Conservation (phyloP, 2,329 filamentous ascomycete genomes). For the Elsinoe necatrix region DNA sequence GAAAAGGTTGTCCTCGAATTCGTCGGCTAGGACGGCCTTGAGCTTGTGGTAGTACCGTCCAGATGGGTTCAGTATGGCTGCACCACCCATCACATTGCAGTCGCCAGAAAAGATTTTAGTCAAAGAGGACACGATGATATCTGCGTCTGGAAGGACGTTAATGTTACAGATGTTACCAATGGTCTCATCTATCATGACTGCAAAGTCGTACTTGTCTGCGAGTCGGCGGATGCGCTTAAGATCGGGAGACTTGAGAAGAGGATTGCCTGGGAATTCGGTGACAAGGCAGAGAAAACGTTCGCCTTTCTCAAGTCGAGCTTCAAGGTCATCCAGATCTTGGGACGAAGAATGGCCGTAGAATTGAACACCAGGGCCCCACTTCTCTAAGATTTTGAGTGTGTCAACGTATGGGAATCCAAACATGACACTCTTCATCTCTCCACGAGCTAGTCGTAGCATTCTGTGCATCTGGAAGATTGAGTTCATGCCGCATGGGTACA, state of each 20-base stretch:
- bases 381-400: conserved; percentile 87
- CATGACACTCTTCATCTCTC: conserved; percentile 66
- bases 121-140: conserved; percentile 87
- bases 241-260: conserved; percentile 76
- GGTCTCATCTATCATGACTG: conserved; percentile 88
- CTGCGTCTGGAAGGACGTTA: conserved; percentile 79
- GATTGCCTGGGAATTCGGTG: conserved; percentile 92
- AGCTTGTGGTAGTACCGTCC: conserved; percentile 61
- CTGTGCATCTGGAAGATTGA: conserved; percentile 86
- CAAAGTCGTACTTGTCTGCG: conserved; percentile 78
- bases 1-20: conserved; percentile 89
- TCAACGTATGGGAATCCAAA: conserved; percentile 98
- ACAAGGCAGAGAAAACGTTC: conserved; percentile 77
- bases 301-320: conserved; percentile 59
- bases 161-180: conserved; percentile 95
- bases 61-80: conserved; percentile 55
- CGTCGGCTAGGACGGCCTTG: conserved; percentile 54
- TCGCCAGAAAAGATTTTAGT: conserved; percentile 98
- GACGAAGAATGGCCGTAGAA: conserved; percentile 79
- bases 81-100: conserved; percentile 95
- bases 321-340: conserved; percentile 75
- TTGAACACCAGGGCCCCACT: conserved; percentile 79
- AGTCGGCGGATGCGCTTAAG: conserved; percentile 69
- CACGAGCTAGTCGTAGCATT: conserved; percentile 57
- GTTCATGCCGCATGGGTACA: conserved; percentile 89